Conservation (phyloP, 2,329 filamentous ascomycete species). For the Diaporthe aspalathi region DNA sequence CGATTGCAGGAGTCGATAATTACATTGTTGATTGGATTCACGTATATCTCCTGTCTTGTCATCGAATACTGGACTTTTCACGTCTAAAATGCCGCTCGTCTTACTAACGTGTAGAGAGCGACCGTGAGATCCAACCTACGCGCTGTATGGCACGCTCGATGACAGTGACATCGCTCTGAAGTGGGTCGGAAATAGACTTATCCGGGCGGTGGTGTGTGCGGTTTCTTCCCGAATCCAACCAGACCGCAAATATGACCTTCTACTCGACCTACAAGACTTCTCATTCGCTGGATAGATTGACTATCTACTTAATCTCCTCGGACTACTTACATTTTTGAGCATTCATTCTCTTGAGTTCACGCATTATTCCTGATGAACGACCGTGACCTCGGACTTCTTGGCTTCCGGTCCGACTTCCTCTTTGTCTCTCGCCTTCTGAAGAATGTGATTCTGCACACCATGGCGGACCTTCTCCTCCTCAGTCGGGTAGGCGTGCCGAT, state of each 20-base stretch:
- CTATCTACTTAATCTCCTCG: too few species aligned
- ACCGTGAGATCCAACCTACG: too few species aligned
- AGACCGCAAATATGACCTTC: neutral
- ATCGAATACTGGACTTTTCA: too few species aligned
- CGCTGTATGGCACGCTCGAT: neutral
- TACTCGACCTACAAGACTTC: too few species aligned
- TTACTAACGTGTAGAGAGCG: too few species aligned
- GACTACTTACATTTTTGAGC: neutral
- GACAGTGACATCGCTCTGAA: neutral
- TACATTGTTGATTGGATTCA: too few species aligned
- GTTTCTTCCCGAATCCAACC: too few species aligned
- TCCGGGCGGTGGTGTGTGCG: too few species aligned
- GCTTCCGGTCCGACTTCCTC: conserved; percentile 2
- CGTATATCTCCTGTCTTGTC: too few species aligned
- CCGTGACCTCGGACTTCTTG: conserved; percentile 16
- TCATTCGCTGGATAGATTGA: too few species aligned
- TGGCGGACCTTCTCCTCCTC: conserved; percentile 41
- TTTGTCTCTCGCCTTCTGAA: conserved; percentile 1
- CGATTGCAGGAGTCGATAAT: neutral
- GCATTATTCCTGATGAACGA: neutral
- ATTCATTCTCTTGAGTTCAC: too few species aligned
- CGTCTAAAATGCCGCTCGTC: too few species aligned
- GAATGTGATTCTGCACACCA: conserved; percentile 34
- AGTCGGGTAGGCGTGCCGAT: conserved; percentile 52
- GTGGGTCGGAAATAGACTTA: neutral